phyloP scores from a whole-genome alignment of 257 asterid genomes.

The Solanum tacnaense region DNA sequence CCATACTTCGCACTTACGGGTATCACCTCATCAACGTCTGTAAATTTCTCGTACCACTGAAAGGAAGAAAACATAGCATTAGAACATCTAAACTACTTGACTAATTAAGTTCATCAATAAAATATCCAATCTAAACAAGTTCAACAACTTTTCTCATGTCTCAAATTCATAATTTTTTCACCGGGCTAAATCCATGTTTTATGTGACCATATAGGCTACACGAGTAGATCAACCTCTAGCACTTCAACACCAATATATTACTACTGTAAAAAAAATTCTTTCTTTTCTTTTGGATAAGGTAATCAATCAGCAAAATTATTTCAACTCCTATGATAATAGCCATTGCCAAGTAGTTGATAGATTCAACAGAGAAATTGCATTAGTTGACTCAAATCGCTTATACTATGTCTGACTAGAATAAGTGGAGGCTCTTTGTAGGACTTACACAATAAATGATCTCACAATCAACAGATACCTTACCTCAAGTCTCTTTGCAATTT shows the following conservation, averaged over 20 bases:
- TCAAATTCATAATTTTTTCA: not conserved
- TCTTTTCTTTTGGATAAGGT: not conserved
- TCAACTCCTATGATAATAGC: not conserved
- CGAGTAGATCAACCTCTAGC: not conserved
- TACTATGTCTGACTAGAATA: not conserved
- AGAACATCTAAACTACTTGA: not conserved
- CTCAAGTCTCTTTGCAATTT: conserved; percentile 92
- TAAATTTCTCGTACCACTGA: conserved; percentile 95
- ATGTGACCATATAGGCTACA: not conserved
- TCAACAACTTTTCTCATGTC: not conserved
- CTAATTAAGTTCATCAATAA: not conserved
- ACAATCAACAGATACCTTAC: conserved; percentile 16
- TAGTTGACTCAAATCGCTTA: not conserved
- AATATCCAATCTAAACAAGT: not conserved
- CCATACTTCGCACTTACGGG: conserved; percentile 99
- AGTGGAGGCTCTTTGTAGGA: not conserved
- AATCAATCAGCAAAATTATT: not conserved
- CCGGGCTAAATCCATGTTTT: not conserved
- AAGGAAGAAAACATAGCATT: conserved; percentile 4
- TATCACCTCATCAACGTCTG: conserved; percentile 86
- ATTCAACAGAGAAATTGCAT: not conserved
- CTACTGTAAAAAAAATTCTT: not conserved
- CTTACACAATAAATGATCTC: not conserved
- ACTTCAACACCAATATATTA: not conserved
- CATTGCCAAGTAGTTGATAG: not conserved